Evolutionary conservation across 148 eudicot genomes (phyloP).

Genomic region (Mesembryanthemum crystallinum): DNA sequence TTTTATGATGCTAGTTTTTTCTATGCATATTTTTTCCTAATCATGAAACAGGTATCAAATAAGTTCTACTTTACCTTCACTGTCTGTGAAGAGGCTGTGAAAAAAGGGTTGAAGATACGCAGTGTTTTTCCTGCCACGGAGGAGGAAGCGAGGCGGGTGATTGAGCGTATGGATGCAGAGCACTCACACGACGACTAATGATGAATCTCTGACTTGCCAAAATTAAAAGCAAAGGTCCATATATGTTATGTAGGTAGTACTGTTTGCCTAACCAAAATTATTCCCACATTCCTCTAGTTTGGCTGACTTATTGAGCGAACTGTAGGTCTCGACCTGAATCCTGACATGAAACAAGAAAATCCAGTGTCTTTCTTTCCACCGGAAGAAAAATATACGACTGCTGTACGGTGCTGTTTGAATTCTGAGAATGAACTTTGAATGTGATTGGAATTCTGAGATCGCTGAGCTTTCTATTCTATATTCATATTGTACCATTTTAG

Average conservation of each 20-base stretch:
- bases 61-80: conserved; percentile 94
- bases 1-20: not conserved
- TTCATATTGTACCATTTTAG: no score
- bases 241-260: no score
- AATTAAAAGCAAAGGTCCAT: not conserved
- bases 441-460: not conserved
- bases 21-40: not conserved
- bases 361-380: not conserved
- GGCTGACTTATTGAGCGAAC: not conserved
- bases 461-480: not conserved
- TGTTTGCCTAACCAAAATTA: not conserved
- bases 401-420: not conserved
- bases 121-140: conserved; percentile 83
- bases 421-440: not conserved
- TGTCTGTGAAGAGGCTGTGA: conserved; percentile 47
- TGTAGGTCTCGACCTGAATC: not conserved
- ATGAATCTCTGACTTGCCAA: not conserved
- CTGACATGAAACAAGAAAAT: not conserved
- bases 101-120: conserved; percentile 55
- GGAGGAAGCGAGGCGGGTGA: conserved; percentile 87
- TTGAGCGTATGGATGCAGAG: conserved; percentile 88
- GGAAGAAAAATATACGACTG: not conserved
- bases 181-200: conserved; percentile 15
- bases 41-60: conserved; percentile 67
- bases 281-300: not conserved